Base-by-base conservation (phyloP, 2,329 filamentous ascomycete genomes). In the Nectriaceae sp. region DNA sequence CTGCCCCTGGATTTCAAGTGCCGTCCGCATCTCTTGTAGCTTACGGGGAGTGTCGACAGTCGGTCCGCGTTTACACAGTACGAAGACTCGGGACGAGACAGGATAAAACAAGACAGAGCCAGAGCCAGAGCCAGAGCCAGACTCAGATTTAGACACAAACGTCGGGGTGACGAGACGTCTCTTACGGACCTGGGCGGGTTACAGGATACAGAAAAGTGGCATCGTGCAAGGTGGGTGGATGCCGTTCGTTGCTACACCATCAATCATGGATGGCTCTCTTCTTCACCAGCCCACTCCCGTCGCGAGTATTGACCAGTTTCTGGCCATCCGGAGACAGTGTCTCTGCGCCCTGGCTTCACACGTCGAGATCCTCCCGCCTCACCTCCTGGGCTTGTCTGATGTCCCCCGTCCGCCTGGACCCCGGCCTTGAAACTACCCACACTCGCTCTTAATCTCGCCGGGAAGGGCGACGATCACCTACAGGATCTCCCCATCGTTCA, bases 391-490 rank as follows among this genome's bases (percentile, higher is more conserved):
- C n/a, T n/a, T n/a, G n/a, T n/a, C n/a, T n/a, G n/a, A n/a, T n/a
- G n/a, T n/a, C n/a, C 46, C 33, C 39, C 44, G 42, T 37, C 39
- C 42, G 43, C 42, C 21, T 39, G 31, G 24, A 24, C 47, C 44
- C 33, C 24, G 29, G 47, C 43, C 37, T 52, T 41, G 53, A 49
- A 45, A 47, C 47, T 40, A 49, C 38, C 43, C 46, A 44, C 46
- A 50, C 29, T 21, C 31, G 56, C 46, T 50, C 47, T 40, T 49
- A 57, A 57, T 47, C 45, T 46, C 47, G 47, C 55, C 53, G 54
- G 58, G 57, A 57, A 61, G 52, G n/a, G 50, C 40, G 56, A 55
- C 49, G 53, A 61, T 61, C 56, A 54, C 41, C 31, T 52, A 49
- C 59, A 49, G 39, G 44, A 62, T 59, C 52, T 61, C 53, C 52